These are phyloP conservation scores for Fusarium nodosum DNA, from an alignment of 2,329 filamentous ascomycete genomes.

Conservation along the genomic window DNA sequence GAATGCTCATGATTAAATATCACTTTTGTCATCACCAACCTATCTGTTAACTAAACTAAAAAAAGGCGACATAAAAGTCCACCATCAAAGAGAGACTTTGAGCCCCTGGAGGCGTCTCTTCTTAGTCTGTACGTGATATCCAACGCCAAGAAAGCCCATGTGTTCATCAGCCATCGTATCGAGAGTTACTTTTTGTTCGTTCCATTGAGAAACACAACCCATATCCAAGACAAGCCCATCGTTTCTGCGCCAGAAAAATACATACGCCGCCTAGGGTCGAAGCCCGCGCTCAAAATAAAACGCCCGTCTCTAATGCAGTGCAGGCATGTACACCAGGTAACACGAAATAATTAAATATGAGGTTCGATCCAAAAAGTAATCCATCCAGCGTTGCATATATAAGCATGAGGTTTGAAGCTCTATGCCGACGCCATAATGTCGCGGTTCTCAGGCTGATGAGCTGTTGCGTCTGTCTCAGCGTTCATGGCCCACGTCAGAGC, in stretches of 20 bases:
- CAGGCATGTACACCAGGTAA: constrained; percentile 38
- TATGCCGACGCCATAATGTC: constrained; percentile 43
- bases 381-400: constrained; percentile 1
- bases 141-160: constrained; percentile 43
- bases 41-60: constrained; percentile 25
- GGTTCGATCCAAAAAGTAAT: constrained; percentile 18
- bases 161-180: constrained; percentile 47
- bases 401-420: background rate
- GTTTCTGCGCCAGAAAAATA: constrained; percentile 26
- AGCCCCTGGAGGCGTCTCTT: constrained; percentile 28
- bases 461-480: constrained; percentile 43
- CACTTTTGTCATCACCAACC: constrained; percentile 35
- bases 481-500: constrained; percentile 51
- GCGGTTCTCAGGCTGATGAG: constrained; percentile 30
- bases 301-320: constrained; percentile 43
- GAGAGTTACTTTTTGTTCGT: constrained; percentile 43
- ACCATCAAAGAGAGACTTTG: constrained; percentile 15
- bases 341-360: constrained; percentile 30
- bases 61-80: constrained; percentile 12
- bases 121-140: constrained; percentile 26
- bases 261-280: constrained; percentile 38
- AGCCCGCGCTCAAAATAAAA: constrained; percentile 42
- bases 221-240: constrained; percentile 22
- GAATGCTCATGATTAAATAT: constrained; percentile 6
- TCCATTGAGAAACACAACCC: constrained; percentile 30